A percentile compares a stretch with the other conserved stretches of the same genome.
phyloP scores from a whole-genome alignment of 495 filamentous ascomycete species.

The Aspergillus affinis region DNA sequence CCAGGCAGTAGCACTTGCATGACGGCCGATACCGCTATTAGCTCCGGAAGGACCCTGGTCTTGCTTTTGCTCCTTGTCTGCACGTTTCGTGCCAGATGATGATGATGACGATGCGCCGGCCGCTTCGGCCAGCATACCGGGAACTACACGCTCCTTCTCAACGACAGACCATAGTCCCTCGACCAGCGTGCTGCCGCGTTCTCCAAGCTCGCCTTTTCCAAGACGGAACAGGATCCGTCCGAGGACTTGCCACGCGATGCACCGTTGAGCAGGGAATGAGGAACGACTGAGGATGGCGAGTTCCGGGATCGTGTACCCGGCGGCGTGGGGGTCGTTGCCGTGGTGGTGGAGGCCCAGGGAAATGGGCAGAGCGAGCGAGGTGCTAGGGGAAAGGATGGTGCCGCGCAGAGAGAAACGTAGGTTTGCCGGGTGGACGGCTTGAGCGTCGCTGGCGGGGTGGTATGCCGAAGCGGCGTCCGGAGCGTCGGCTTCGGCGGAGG shows the following conservation, averaged over 20 bases:
- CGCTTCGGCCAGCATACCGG: slow-evolving; percentile 68
- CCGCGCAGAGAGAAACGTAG: slow-evolving; percentile 90
- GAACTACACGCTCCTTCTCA: slow-evolving; percentile 72
- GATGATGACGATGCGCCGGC: slow-evolving; percentile 36
- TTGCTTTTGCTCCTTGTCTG: slow-evolving; percentile 13
- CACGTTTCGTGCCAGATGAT: slow-evolving; percentile 1
- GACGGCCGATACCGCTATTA: slow-evolving; percentile 36
- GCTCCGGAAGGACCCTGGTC: slow-evolving; percentile 18
- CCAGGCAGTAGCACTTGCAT: slow-evolving; percentile 71
- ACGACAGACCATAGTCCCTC: slow-evolving; percentile 74
- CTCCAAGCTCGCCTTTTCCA: slow-evolving; percentile 76
- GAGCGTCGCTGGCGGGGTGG: slow-evolving; percentile 65
- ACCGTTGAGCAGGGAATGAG: slow-evolving; percentile 80
- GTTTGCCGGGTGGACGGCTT: slow-evolving; percentile 67
- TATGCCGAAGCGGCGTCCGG: slow-evolving; percentile 60
- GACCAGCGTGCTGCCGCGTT: slow-evolving; percentile 53
- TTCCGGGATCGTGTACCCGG: slow-evolving; percentile 91
- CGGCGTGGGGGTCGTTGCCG: slow-evolving; percentile 86
- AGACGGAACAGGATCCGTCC: slow-evolving; percentile 83
- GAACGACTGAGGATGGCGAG: slow-evolving; percentile 80
- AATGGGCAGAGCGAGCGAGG: slow-evolving; percentile 67
- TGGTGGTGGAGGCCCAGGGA: slow-evolving; percentile 89
- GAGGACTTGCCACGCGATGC: slow-evolving; percentile 86
- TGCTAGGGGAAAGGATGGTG: slow-evolving; percentile 69
- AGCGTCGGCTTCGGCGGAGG: slow-evolving; percentile 59